Evolutionary conservation across 331 rosid genomes (phyloP).

Genomic region (Malus hybrid): DNA sequence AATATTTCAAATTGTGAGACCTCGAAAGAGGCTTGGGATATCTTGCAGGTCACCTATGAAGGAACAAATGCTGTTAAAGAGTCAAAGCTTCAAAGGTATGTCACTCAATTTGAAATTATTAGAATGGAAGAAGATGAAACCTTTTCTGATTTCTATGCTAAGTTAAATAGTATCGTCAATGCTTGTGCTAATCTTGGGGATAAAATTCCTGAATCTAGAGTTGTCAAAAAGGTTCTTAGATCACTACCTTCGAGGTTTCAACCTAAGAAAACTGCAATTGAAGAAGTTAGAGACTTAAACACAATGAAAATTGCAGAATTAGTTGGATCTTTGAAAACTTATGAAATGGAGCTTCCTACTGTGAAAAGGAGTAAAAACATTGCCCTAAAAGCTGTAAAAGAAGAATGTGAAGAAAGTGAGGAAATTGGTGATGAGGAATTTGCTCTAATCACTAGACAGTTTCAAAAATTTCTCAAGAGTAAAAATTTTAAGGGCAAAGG

Average conservation of each 20-base stretch:
- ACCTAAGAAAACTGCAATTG: not conserved
- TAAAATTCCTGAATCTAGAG: not conserved
- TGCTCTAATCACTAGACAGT: no score
- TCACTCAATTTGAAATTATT: not conserved
- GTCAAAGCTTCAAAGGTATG: not conserved
- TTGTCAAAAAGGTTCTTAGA: not conserved
- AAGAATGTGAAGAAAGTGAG: not conserved
- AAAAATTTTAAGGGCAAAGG: no score
- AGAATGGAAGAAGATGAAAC: not conserved
- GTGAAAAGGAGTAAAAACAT: no score
- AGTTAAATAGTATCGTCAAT: not conserved
- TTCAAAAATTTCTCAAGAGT: no score
- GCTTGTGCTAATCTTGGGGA: not conserved
- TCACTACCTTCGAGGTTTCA: not conserved
- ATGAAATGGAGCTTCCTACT: not conserved
- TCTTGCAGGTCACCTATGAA: not conserved
- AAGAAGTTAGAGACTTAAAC: not conserved
- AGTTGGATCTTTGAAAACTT: not conserved
- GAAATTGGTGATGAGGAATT: no score
- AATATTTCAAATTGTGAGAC: no score
- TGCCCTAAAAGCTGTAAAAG: not conserved
- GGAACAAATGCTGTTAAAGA: not conserved
- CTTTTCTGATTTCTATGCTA: not conserved
- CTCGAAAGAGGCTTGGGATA: no score
- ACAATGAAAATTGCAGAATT: not conserved